Evolutionary conservation across 805 yeast genomes (phyloP), one percentile per base, ranked within the genome.

Genomic region (Yamadazyma tumulicola): DNA sequence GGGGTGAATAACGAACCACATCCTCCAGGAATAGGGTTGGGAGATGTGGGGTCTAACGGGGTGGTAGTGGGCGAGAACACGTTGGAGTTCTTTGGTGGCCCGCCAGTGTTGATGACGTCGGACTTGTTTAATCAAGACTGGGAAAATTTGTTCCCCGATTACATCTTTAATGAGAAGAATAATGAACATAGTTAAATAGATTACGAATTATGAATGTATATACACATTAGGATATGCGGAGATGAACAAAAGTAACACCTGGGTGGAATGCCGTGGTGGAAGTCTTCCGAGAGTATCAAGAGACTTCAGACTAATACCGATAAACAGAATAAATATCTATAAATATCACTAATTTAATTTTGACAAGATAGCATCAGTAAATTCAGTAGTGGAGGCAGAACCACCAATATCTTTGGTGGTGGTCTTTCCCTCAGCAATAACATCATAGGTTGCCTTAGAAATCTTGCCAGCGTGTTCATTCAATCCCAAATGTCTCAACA

Each of bases 401-500:
- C 98, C 98, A 59, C 96, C 96, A 50, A 91, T 81, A 68, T 91
- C 98, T 52, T 75, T 75, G 49, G 98, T 91, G 54, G 85, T 79
- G 43, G 74, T 63, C 61, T 81, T 77, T 61, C 95, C 96, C 50
- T 88, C 96, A 47, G 86, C 85, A 48, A 93, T 75, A 43, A 88
- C 96, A 48, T 76, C 81, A 69, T 86, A 84, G 46, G 94, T 89
- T 37, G 97, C 97, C 54, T 75, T 68, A 35, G 95, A 75, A 61
- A 91, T 87, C 59, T 79, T 83, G 69, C 85, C 85, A 50, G 97
- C 96, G 48, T 80, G 73, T 31, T 72, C 72, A 55, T 82, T 86
- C 53, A 91, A 75, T 48, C 97, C 97, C 59, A 91, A 77, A 69
- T 91, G 98, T 72, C 96, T 85, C 71, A 91, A 78, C 81, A 91